A percentile compares a stretch with the other conserved stretches of the same genome.
Conservation (phyloP, 768 basidiomycete species). For the Astraeus odoratus region DNA sequence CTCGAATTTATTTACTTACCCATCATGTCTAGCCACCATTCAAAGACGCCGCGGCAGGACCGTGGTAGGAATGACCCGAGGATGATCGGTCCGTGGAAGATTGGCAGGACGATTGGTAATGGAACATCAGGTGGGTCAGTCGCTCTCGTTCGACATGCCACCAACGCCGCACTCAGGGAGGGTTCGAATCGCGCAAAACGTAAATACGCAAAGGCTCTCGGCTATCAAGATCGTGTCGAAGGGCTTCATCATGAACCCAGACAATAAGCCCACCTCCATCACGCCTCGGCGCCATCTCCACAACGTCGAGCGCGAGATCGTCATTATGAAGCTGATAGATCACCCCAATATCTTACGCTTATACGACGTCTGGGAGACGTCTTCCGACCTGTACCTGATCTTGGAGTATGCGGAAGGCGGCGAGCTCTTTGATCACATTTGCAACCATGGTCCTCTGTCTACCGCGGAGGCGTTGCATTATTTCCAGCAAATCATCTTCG, state of each 20-base stretch:
- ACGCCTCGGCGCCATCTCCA: slow-evolving; percentile 55
- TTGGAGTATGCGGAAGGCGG: slow-evolving; percentile 94
- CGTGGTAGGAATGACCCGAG: slow-evolving; percentile 42
- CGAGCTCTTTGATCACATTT: slow-evolving; percentile 90
- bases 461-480: slow-evolving; percentile 71
- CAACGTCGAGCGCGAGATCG: slow-evolving; percentile 88
- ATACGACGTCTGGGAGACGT: slow-evolving; percentile 97
- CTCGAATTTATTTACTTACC: background rate
- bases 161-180: slow-evolving; percentile 49
- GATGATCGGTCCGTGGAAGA: slow-evolving; percentile 76
- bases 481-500: slow-evolving; percentile 91
- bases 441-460: slow-evolving; percentile 66
- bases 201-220: slow-evolving; percentile 82
- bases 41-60: slow-evolving; percentile 25
- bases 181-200: slow-evolving; percentile 83
- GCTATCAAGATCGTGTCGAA: slow-evolving; percentile 95
- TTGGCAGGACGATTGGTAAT: slow-evolving; percentile 77
- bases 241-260: slow-evolving; percentile 52
- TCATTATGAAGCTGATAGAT: slow-evolving; percentile 95
- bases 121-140: slow-evolving; percentile 63
- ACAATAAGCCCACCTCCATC: slow-evolving; percentile 60
- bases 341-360: slow-evolving; percentile 93
- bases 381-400: slow-evolving; percentile 80
- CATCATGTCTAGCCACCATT: slow-evolving; percentile 20
- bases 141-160: background rate